A percentile compares a stretch with the other conserved stretches of the same genome.
These are phyloP conservation scores for Microstegium vimineum DNA, from an alignment of 176 grass and related monocot genomes.

Conservation along the genomic window DNA sequence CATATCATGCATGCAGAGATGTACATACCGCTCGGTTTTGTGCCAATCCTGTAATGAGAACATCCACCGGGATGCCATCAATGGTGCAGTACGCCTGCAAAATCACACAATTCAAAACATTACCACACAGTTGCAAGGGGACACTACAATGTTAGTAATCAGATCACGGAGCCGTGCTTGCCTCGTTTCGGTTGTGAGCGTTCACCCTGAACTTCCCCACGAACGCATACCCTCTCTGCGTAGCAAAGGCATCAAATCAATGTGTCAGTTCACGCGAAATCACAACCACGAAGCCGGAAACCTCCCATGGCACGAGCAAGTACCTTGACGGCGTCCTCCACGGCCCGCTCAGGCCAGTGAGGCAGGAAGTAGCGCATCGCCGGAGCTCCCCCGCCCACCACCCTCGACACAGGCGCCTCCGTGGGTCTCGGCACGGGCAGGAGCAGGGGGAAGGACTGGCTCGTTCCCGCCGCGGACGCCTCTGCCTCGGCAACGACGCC, in stretches of 20 bases:
- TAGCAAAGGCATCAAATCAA: neutral
- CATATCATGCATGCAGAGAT: neutral
- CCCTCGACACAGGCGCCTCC: neutral
- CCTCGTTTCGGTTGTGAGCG: conserved; percentile 82
- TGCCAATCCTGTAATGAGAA: conserved; percentile 75
- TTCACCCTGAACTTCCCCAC: conserved; percentile 76
- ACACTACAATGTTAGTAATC: neutral
- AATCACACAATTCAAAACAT: conserved; percentile 28
- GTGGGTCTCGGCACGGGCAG: conserved; percentile 24
- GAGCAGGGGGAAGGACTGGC: conserved; percentile 53
- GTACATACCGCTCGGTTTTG: conserved; percentile 90
- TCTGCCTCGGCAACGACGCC: conserved; percentile 17
- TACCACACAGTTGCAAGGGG: neutral
- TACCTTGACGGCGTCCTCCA: conserved; percentile 81
- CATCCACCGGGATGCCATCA: conserved; percentile 62
- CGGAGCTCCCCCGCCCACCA: neutral
- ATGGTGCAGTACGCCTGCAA: conserved; percentile 95
- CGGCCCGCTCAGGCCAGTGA: conserved; percentile 57
- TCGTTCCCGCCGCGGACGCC: conserved; percentile 28
- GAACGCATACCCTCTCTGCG: conserved; percentile 73
- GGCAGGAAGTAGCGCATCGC: conserved; percentile 58
- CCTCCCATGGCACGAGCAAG: neutral
- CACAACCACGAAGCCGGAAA: neutral
- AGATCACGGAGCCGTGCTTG: neutral
- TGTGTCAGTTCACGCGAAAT: neutral